A percentile compares a stretch with the other conserved stretches of the same genome.
Evolutionary conservation across 139 green algal species (phyloP).

Genomic region (Coelastrella sp.): DNA sequence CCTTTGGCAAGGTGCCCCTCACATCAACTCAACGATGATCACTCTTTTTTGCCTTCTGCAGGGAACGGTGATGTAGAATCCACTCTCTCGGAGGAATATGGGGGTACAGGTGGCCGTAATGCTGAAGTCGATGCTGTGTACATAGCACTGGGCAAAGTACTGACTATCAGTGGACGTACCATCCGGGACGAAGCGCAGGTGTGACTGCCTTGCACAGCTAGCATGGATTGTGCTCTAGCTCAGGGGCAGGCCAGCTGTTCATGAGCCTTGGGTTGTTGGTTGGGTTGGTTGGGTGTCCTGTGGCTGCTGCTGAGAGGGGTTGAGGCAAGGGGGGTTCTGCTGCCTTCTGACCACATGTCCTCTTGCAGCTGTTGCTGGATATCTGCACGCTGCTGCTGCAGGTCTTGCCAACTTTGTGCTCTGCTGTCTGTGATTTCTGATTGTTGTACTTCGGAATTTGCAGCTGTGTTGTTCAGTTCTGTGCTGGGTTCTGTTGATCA

Average conservation of each 20-base stretch:
- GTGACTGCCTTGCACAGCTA: background rate
- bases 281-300: no score
- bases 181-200: constrained; percentile 53
- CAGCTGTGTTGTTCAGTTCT: no score
- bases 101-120: constrained; percentile 22
- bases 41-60: background rate
- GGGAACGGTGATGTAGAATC: constrained; percentile 44
- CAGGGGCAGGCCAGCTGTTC: no score
- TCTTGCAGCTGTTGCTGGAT: background rate
- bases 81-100: constrained; percentile 41
- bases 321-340: no score
- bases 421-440: no score
- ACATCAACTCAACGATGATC: background rate
- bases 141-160: constrained; percentile 45
- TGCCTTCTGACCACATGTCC: background rate
- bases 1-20: background rate
- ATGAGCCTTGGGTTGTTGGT: no score
- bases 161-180: constrained; percentile 51
- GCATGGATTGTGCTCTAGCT: background rate
- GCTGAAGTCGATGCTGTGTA: constrained; percentile 41
- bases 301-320: no score
- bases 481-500: no score
- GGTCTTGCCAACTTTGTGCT: background rate
- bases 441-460: no score
- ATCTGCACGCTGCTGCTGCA: background rate